Percentiles rank a stretch among this genome's conserved stretches.
Evolutionary conservation across 352 stramenopile genomes (phyloP).

Genomic region (Peronospora destructor): DNA sequence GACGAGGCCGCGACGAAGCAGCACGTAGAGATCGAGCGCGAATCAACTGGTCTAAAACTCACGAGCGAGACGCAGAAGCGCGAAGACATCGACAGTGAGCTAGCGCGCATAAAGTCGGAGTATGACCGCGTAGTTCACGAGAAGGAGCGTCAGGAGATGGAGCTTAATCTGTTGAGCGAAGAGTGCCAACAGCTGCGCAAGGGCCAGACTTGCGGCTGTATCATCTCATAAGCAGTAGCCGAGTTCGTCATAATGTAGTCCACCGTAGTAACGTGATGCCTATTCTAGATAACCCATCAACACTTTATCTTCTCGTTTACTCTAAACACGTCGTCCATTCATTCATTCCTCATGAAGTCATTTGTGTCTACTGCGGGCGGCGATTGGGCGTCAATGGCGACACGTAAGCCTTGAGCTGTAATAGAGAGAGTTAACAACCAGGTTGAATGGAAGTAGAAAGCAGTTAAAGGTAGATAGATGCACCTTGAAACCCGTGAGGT

Average conservation of each 20-base stretch:
- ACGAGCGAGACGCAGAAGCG: slow-evolving; percentile 49
- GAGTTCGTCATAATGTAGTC: background rate
- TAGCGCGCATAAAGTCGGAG: slow-evolving; percentile 53
- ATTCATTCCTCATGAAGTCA: slow-evolving; percentile 5
- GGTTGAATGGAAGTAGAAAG: background rate
- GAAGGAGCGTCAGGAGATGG: slow-evolving; percentile 73
- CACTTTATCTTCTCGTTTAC: background rate
- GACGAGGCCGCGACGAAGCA: slow-evolving; percentile 59
- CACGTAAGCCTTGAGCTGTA: slow-evolving; percentile 74
- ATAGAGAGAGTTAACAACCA: background rate
- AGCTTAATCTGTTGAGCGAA: slow-evolving; percentile 69
- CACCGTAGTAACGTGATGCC: slow-evolving; percentile 5
- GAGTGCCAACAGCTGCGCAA: slow-evolving; percentile 75
- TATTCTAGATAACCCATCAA: slow-evolving; percentile 18
- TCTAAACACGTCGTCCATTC: slow-evolving; percentile 19
- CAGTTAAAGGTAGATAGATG: slow-evolving; percentile 3
- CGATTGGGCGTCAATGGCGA: slow-evolving; percentile 65
- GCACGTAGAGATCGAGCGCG: slow-evolving; percentile 66
- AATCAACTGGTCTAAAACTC: slow-evolving; percentile 64
- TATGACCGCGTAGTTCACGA: slow-evolving; percentile 74
- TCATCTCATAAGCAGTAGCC: slow-evolving; percentile 44
- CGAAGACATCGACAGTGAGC: slow-evolving; percentile 53
- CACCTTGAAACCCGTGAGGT: slow-evolving; percentile 90
- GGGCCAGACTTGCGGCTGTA: slow-evolving; percentile 59
- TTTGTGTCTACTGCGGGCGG: slow-evolving; percentile 28